A percentile compares a stretch with the other conserved stretches of the same genome.
Conservation (phyloP, 805 yeast genomes). For the Danielia reshetovae region DNA sequence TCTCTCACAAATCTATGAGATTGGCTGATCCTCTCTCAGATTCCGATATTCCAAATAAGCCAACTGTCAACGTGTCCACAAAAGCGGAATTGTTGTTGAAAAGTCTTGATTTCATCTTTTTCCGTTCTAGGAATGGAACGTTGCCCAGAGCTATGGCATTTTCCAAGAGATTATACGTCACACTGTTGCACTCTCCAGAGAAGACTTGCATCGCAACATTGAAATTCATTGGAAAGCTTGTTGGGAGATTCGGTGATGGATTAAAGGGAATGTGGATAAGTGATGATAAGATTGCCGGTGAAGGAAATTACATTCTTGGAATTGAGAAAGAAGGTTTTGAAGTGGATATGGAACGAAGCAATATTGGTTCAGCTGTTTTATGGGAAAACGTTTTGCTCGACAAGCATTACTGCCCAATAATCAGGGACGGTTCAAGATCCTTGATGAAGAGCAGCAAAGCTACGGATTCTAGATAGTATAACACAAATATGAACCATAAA, state of each 20-base stretch:
- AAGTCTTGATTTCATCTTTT: conserved; percentile 77
- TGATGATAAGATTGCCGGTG: conserved; percentile 84
- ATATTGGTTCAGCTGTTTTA: conserved; percentile 82
- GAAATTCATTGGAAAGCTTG: conserved; percentile 73
- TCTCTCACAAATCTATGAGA: conserved; percentile 75
- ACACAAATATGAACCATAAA: too few species aligned
- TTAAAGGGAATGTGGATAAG: conserved; percentile 76
- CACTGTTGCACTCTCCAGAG: conserved; percentile 76
- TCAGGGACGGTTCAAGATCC: conserved; percentile 59
- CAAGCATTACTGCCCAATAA: conserved; percentile 78
- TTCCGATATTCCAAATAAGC: conserved; percentile 42
- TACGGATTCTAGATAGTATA: conserved; percentile 2
- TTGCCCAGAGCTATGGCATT: conserved; percentile 71
- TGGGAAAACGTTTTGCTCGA: conserved; percentile 84
- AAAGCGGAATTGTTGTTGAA: conserved; percentile 79
- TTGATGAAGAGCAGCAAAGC: conserved; percentile 37
- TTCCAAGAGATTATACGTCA: conserved; percentile 70
- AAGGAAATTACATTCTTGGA: conserved; percentile 53
- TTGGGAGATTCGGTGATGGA: conserved; percentile 63
- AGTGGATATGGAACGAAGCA: conserved; percentile 65
- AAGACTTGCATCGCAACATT: conserved; percentile 76
- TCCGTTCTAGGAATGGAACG: conserved; percentile 67
- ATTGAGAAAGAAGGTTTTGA: conserved; percentile 46
- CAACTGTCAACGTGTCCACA: conserved; percentile 82
- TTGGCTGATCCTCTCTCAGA: conserved; percentile 68